Base-by-base conservation (phyloP, 495 filamentous ascomycete genomes). In the Tuber brumale region DNA sequence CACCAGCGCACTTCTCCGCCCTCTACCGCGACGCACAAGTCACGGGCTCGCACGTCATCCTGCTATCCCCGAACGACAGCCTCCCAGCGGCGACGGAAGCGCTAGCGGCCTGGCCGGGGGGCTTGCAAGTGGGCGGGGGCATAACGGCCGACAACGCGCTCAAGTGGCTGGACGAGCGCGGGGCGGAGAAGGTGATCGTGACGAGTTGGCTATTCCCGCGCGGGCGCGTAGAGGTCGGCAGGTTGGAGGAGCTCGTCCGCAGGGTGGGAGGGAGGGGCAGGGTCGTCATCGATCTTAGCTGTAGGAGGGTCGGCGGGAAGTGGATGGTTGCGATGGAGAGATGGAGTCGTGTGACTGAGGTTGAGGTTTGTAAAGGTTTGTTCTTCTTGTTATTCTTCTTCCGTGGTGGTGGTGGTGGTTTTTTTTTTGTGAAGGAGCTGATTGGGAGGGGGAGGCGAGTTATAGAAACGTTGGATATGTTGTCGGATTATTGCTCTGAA, bases 291-390 rank as follows among this genome's bases (percentile, higher is more conserved):
- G 95, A 99, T 84, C 88, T 99, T 31, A 96, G 93, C 82, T 99
- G 95, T 81, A 89, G 95, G 69, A 85, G 89, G 69, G 89, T 90
- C 75, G 92, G 88, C 27, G 88, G 89, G 19, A 88, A 78, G 71
- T 99, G 95, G 94, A 91, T 93, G 76, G 95, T 99, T 43, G 95
- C 95, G 61, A 99, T 95, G 93, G 91, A 98, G 83, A 95, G 96
- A 84, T 99, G 95, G 95, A 95, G 97, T 86, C 95, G 92, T 6
- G 90, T 98, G 75, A 98, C 95, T 1, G 93, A 97, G 82, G 94
- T 96, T 90, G 95, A 97, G 81, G 89, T 98, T 74, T 93, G 89
- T 81, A 86, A 91, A 86, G 91, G 95, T 8, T 70, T 23, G 19
- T 70, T 44, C 27, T 31, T 42, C n/a, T n/a, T n/a, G n/a, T n/a